Conservation (phyloP, 1,139 yeast species). For the Nadsonia starkeyi-henricii region DNA sequence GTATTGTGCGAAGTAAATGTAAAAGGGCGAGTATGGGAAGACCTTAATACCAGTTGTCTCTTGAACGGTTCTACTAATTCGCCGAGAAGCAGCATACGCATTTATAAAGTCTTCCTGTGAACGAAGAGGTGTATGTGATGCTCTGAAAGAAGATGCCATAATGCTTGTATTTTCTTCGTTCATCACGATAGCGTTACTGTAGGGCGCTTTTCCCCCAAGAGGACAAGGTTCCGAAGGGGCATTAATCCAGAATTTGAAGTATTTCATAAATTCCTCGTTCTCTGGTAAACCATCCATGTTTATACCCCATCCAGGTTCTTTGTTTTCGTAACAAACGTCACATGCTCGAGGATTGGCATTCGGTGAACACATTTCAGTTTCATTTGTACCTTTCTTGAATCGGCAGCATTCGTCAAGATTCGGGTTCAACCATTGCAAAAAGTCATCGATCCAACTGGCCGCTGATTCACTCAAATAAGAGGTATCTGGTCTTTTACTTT, state of each 20-base stretch:
- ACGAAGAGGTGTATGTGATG: slow-evolving; percentile 67
- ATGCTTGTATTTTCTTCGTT: slow-evolving; percentile 29
- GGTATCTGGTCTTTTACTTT: slow-evolving; percentile 46
- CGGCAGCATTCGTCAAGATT: slow-evolving; percentile 77
- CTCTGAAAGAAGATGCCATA: slow-evolving; percentile 53
- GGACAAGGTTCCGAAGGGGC: slow-evolving; percentile 88
- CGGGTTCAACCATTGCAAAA: slow-evolving; percentile 76
- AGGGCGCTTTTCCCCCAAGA: slow-evolving; percentile 90
- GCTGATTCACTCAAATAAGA: slow-evolving; percentile 71
- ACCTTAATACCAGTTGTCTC: slow-evolving; percentile 36
- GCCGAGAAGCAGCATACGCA: slow-evolving; percentile 62
- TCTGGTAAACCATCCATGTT: slow-evolving; percentile 79
- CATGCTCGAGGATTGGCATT: slow-evolving; percentile 59
- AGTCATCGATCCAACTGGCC: slow-evolving; percentile 89
- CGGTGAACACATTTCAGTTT: slow-evolving; percentile 48
- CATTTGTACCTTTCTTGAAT: slow-evolving; percentile 29
- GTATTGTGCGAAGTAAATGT: slow-evolving; percentile 86
- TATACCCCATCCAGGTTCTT: slow-evolving; percentile 48
- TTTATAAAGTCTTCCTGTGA: slow-evolving; percentile 74
- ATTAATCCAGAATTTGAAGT: slow-evolving; percentile 68
- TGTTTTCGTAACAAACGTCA: slow-evolving; percentile 49
- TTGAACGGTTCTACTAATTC: slow-evolving; percentile 50
- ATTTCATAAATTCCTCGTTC: slow-evolving; percentile 57
- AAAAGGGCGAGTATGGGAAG: slow-evolving; percentile 87
- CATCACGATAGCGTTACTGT: slow-evolving; percentile 43